Evolutionary conservation across 1,284 basidiomycete species (phyloP), one percentile per base, ranked within the genome.

Genomic region (Pseudozyma sp.): DNA sequence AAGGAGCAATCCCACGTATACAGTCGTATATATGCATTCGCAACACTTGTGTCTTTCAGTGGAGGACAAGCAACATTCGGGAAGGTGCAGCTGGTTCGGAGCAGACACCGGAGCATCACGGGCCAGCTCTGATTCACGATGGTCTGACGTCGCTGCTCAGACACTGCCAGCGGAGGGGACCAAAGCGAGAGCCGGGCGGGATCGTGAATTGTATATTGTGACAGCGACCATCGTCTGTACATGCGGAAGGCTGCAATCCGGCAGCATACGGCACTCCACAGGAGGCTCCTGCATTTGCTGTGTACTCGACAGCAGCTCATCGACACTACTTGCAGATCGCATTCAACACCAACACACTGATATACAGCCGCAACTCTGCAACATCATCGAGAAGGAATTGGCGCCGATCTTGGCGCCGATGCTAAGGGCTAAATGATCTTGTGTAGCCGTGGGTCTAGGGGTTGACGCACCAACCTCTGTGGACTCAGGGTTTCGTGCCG

Each of bases 11-110:
- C 14, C 16, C 4, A 13, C 5, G 5, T 6, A 35, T 48, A 33
- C 29, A 46, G 33, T 68, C 51, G 59, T 68, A 68, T 68, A 68
- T 68, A 68, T 68, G 66, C 53, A 35, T 68, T 68, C 43, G 59
- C 51, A 62, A 58, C 66, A 68, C 66, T 62, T 58, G 66, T 58
- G 50, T 62, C 55, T 68, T 43, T 8, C 6, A 44, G 19, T 8
- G 17, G 8, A 19, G n/a, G n/a, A 8, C 24, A 13, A 44, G 50
- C 49, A 39, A 40, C 19, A 10, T 29, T 45, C 52, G 53, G 44
- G 19, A 40, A 16, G 34, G 19, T 11, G 4, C 34, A 34, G 6
- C 8, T 24, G n/a, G 19, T 5, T 24, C 43, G 35, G 10, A 45
- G 45, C 40, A 45, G 35, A 56, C 29, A 39, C 52, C 64, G 64